A percentile compares a stretch with the other conserved stretches of the same genome.
Conservation (phyloP, 306 rosid species). For the Inga leiocalycina region DNA sequence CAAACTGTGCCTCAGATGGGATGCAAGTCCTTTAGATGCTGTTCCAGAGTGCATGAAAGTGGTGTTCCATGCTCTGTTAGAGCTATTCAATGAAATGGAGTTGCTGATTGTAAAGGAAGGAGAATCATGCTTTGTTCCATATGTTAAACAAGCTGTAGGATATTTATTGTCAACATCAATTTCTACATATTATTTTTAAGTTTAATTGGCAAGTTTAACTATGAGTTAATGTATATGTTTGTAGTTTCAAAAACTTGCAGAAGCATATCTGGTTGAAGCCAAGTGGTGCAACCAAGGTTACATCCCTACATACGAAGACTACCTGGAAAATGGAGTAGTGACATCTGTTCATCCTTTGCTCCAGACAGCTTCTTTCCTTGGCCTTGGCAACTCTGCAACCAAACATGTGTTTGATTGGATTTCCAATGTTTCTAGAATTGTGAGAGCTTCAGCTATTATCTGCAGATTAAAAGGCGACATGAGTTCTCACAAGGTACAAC, state of each 20-base stretch:
- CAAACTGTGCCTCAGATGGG: slow-evolving; percentile 39
- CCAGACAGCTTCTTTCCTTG: background rate
- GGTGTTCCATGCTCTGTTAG: background rate
- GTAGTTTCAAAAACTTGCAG: background rate
- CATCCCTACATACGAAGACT: background rate
- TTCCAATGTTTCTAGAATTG: background rate
- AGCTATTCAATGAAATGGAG: slow-evolving; percentile 16
- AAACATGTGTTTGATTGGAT: background rate
- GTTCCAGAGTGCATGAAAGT: slow-evolving; percentile 32
- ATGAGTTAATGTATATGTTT: background rate
- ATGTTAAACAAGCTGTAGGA: background rate
- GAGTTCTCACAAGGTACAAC: background rate
- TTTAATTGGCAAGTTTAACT: background rate
- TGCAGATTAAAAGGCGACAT: background rate
- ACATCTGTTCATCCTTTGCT: background rate
- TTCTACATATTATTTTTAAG: background rate
- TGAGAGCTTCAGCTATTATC: background rate
- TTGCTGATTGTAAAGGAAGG: background rate
- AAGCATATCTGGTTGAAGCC: background rate
- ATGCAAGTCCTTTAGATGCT: background rate
- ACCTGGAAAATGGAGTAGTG: background rate
- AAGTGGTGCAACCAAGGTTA: background rate
- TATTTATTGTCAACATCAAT: background rate
- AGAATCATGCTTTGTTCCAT: slow-evolving; percentile 9
- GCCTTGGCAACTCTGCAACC: background rate